A percentile compares a stretch with the other conserved stretches of the same genome.
Conservation (phyloP, 352 stramenopile species). For the Phytophthora agathidicida region DNA sequence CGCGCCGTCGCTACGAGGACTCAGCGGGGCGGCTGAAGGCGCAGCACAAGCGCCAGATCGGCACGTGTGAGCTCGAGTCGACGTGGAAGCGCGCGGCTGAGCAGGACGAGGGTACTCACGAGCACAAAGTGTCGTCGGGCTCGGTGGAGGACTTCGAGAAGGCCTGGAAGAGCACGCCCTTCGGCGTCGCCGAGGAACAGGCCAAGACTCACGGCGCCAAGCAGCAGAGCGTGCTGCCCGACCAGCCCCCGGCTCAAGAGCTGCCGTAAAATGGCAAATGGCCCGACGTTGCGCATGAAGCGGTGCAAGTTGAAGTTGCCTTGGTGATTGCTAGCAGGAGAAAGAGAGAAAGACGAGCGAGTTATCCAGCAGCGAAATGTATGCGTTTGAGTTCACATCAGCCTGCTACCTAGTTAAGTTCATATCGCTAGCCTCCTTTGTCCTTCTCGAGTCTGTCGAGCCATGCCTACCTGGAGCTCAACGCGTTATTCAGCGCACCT, state of each 20-base stretch:
- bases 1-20: slow-evolving; percentile 70
- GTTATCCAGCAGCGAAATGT: not conserved
- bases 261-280: slow-evolving; percentile 61
- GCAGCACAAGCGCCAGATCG: slow-evolving; percentile 60
- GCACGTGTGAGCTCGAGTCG: slow-evolving; percentile 44
- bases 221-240: slow-evolving; percentile 51
- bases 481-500: too few species aligned
- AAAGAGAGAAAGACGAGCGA: slow-evolving; percentile 1
- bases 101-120: slow-evolving; percentile 45
- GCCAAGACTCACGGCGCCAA: slow-evolving; percentile 42
- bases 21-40: slow-evolving; percentile 66
- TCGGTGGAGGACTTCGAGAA: slow-evolving; percentile 53
- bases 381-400: not conserved
- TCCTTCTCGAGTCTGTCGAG: too few species aligned
- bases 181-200: slow-evolving; percentile 57
- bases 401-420: too few species aligned
- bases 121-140: slow-evolving; percentile 44
- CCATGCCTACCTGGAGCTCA: too few species aligned
- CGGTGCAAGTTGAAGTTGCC: slow-evolving; percentile 27
- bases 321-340: slow-evolving; percentile 3
- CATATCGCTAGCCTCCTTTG: too few species aligned
- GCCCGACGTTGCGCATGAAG: slow-evolving; percentile 1
- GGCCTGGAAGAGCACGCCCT: slow-evolving; percentile 61
- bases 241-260: slow-evolving; percentile 48
- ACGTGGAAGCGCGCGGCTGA: slow-evolving; percentile 55